Conservation (phyloP, 192 early-diverging fungal species). For the Coemansia umbellata region DNA sequence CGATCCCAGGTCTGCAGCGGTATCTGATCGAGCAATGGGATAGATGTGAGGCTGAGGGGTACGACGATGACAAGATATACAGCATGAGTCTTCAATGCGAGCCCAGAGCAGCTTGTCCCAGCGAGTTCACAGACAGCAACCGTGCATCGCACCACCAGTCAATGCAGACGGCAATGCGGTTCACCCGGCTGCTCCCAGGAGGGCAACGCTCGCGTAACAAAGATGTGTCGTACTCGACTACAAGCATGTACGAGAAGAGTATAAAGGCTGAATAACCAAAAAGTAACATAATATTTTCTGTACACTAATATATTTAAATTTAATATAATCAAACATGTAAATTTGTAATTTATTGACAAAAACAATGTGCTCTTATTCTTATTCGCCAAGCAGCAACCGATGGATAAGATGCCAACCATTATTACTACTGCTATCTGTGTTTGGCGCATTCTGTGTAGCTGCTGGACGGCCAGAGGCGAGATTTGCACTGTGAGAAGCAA, state of each 20-base stretch:
- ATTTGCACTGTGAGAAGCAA: no score
- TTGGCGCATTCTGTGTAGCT: no score
- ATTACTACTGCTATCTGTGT: no score
- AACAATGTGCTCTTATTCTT: no score
- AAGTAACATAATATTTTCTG: no score
- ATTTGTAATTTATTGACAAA: no score
- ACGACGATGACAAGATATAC: constrained; percentile 49
- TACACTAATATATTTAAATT: no score
- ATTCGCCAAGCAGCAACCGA: constrained; percentile 15
- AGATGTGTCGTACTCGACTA: not conserved
- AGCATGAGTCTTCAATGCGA: constrained; percentile 37
- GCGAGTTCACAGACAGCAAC: not conserved
- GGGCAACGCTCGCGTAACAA: constrained; percentile 5
- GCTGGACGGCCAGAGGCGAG: no score
- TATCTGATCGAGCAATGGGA: constrained; percentile 50
- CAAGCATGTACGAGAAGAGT: not conserved
- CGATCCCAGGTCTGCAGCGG: constrained; percentile 47
- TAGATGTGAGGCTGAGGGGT: constrained; percentile 20
- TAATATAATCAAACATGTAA: no score
- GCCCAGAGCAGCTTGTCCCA: constrained; percentile 18
- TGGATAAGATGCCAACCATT: constrained; percentile 15
- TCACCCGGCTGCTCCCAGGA: constrained; percentile 21
- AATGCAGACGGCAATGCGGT: constrained; percentile 10
- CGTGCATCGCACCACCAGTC: constrained; percentile 4
- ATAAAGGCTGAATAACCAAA: not conserved